Evolutionary conservation across 139 green algal species (phyloP), one percentile per base, ranked within the genome.

Genomic region (Chlorella ohadii): DNA sequence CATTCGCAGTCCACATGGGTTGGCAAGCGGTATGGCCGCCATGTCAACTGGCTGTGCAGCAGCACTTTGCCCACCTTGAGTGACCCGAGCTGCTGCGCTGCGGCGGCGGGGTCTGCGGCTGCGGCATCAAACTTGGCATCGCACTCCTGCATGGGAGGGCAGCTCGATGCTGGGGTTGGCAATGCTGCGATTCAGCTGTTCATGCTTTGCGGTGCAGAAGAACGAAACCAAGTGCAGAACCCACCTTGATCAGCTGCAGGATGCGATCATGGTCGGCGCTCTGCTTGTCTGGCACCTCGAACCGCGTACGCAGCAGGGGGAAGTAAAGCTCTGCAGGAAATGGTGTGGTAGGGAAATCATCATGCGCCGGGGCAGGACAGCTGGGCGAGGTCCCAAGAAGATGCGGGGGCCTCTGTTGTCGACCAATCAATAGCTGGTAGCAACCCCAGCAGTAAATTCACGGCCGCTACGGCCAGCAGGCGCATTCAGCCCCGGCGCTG

Each of bases 281-380:
- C 74, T 80, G 74, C 51, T 80, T 66, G 2, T 34, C 15, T 2
- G 51, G 51, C 51, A 80, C 74, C 55, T 44, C 51, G 25, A 80
- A 80, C n/a, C 55, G 51, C 33, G 74, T 80, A 20, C 74, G 51
- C 74, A 80, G 51, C 74, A 80, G 55, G 9, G 74, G 74, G 74
- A 80, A 80, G 74, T 80, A 80, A 3, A 80, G 74, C 74, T 80
- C 74, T 80, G 74, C 11, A 12, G 33, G 33, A 2, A 12, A 20
- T 4, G 22, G 74, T n/a, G n/a, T 1, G 41, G 41, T 4, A 6
- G 39, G 27, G 2, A 1, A 25, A 12, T 19, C 11, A 13, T 13
- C 4, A 4, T 4, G 57, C 11, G 57, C 4, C 4, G 57, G 5
- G 67, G 67, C 34, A 31, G 34, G 34, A n/a, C n/a, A n/a, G n/a